Evolutionary conservation across 768 basidiomycete species (phyloP).

Genomic region (Pleurotus giganteus): DNA sequence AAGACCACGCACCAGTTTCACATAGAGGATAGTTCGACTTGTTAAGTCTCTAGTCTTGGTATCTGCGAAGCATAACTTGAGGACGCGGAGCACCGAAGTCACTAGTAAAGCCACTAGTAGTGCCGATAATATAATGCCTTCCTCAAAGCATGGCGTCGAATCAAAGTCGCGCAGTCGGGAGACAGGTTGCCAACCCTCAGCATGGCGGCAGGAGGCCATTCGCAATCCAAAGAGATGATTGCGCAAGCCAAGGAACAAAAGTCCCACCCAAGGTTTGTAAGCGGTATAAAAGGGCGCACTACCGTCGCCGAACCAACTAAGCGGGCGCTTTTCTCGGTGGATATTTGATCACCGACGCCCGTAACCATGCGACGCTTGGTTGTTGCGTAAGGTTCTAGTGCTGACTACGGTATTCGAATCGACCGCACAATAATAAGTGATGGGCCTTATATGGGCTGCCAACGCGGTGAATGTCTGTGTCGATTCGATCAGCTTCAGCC

Average conservation of each 20-base stretch:
- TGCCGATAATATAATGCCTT: conserved; percentile 59
- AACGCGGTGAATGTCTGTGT: too few relatives aligned
- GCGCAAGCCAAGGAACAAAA: conserved; percentile 1
- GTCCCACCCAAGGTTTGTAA: background rate
- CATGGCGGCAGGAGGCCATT: conserved; percentile 49
- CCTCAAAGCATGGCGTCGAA: conserved; percentile 78
- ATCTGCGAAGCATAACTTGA: conserved; percentile 23
- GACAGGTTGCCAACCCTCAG: conserved; percentile 64
- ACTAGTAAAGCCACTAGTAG: conserved; percentile 47
- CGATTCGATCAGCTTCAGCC: too few relatives aligned
- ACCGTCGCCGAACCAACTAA: background rate
- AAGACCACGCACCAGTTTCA: conserved; percentile 64
- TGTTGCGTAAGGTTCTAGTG: too few relatives aligned
- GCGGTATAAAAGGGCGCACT: background rate
- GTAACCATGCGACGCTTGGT: too few relatives aligned
- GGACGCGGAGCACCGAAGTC: conserved; percentile 35
- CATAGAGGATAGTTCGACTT: conserved; percentile 49
- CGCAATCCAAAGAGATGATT: conserved; percentile 2
- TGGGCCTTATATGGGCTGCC: too few relatives aligned
- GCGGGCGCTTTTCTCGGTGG: background rate
- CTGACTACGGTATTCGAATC: too few relatives aligned
- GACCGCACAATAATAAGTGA: too few relatives aligned
- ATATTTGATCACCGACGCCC: too few relatives aligned
- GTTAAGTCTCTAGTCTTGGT: conserved; percentile 34
- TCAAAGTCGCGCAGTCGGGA: conserved; percentile 69